A percentile compares a stretch with the other conserved stretches of the same genome.
These are phyloP conservation scores for Emergomyces pasteurianus DNA, from an alignment of 2,329 filamentous ascomycete species.

Conservation along the genomic window DNA sequence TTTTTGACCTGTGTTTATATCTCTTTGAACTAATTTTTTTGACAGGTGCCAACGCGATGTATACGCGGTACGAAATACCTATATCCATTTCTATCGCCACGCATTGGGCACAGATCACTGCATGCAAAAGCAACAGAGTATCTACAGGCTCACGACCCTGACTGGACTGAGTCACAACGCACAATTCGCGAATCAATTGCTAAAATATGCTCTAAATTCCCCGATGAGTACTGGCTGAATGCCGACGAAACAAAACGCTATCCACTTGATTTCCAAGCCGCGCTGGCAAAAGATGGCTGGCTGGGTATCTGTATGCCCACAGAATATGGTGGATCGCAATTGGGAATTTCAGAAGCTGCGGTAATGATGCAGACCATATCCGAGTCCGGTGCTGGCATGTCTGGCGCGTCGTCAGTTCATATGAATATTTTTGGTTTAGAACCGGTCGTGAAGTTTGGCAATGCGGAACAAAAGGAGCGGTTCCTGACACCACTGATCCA, in stretches of 20 bases:
- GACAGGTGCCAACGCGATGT: not conserved
- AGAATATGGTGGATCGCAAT: constrained; percentile 30
- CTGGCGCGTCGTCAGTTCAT: constrained; percentile 32
- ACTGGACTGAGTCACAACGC: constrained; percentile 30
- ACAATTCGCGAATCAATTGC: constrained; percentile 33
- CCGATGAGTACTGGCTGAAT: constrained; percentile 33
- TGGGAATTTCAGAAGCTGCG: constrained; percentile 33
- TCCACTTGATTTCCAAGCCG: constrained; percentile 30
- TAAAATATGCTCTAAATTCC: constrained; percentile 33
- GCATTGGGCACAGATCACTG: not conserved
- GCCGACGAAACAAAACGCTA: constrained; percentile 27
- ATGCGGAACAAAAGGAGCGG: constrained; percentile 70
- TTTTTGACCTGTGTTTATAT: not conserved
- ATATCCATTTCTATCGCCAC: not conserved
- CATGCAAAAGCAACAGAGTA: constrained; percentile 17
- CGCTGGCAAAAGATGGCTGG: constrained; percentile 33
- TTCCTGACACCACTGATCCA: constrained; percentile 71
- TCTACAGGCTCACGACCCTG: constrained; percentile 19
- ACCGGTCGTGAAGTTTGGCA: constrained; percentile 54
- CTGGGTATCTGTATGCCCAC: constrained; percentile 35
- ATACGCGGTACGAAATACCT: not conserved
- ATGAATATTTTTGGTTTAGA: constrained; percentile 39
- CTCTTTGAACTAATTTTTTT: not conserved
- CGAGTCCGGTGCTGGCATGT: constrained; percentile 34
- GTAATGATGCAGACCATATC: constrained; percentile 39